Base-by-base conservation (phyloP, 225 moss, liverwort and hornwort species). In the Sphagnum contortum region DNA sequence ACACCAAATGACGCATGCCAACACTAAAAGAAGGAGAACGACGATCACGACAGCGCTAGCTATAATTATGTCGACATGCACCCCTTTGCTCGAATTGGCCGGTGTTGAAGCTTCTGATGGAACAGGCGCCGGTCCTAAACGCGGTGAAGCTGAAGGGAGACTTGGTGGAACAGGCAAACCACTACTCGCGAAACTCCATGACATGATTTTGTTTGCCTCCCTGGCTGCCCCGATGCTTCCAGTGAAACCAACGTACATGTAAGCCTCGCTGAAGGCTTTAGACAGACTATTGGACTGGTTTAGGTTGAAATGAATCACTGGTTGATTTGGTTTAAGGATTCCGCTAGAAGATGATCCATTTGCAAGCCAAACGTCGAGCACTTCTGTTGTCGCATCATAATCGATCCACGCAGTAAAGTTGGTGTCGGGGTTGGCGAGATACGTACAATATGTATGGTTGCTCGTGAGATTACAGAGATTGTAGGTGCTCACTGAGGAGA, bases 371-470 rank as follows among this genome's bases (percentile, higher is more conserved):
- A 29, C 60, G 72, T 64, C 52, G 44, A 86, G 55, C 0, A 67
- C 72, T 12, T 83, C 63, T 47, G 51, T 60, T 2, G 48, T 56
- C 3, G 83, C 83, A 2, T 73, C 49, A 45, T 83, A 72, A 48
- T 86, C 63, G 44, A 86, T 48, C 63, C 83, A 86, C 14, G 65
- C 57, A 44, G 72, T 62, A 49, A 59, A 70, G 50, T 69, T 48
- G 29, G 29, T 29, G 3, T 2, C 3, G 8, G 6, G 52, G 48
- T 51, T 68, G 14, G 10, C 44, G 44, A 73, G 60, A 47, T 57
- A 59, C 2, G 46, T 59, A 51, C 59, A 47, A 60, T 50, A 53
- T 1, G 48, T 49, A 13, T 66, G 49, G 54, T 55, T 47, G 12
- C 44, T 12, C 5, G 11, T n/a, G 2, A 44, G 3, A 49, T 29